Conservation (phyloP, 2,329 filamentous ascomycete genomes). For the Fusarium protoensiforme region DNA sequence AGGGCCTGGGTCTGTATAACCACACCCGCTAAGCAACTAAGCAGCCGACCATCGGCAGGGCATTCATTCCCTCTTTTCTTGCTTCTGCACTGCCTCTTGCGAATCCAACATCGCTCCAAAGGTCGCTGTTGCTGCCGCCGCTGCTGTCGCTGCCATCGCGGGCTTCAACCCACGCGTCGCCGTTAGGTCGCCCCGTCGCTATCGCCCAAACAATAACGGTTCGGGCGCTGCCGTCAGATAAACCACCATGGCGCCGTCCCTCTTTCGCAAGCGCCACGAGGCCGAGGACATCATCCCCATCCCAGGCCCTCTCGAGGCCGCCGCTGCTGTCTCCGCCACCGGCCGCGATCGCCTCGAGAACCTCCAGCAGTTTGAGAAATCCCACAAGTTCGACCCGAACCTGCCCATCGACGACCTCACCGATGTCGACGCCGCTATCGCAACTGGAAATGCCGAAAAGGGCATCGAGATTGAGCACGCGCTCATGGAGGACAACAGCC, state of each 20-base stretch:
- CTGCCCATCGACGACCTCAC: constrained; percentile 71
- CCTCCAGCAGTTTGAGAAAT: constrained; percentile 67
- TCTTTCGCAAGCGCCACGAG: constrained; percentile 60
- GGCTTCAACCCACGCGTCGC: constrained; percentile 35
- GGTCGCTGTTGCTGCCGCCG: not conserved
- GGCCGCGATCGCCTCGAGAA: constrained; percentile 56
- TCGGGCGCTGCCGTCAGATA: constrained; percentile 1
- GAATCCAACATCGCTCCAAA: constrained; percentile 19
- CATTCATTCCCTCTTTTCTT: constrained; percentile 16
- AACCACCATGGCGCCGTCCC: constrained; percentile 47
- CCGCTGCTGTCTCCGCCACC: constrained; percentile 52
- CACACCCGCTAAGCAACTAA: constrained; percentile 24
- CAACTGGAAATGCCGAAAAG: constrained; percentile 65
- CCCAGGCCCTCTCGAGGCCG: constrained; percentile 52
- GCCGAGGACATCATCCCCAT: constrained; percentile 58
- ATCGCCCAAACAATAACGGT: constrained; percentile 6
- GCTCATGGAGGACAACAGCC: constrained; percentile 72
- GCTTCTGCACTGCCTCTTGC: constrained; percentile 26
- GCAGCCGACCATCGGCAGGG: constrained; percentile 32
- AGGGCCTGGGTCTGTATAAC: constrained; percentile 29
- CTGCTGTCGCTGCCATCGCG: constrained; percentile 31
- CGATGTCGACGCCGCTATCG: constrained; percentile 68
- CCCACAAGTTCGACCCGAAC: constrained; percentile 73
- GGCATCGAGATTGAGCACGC: constrained; percentile 68
- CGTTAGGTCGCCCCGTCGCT: constrained; percentile 27